Conservation (phyloP, 2,329 filamentous ascomycete species). For the Xylaria sp. region DNA sequence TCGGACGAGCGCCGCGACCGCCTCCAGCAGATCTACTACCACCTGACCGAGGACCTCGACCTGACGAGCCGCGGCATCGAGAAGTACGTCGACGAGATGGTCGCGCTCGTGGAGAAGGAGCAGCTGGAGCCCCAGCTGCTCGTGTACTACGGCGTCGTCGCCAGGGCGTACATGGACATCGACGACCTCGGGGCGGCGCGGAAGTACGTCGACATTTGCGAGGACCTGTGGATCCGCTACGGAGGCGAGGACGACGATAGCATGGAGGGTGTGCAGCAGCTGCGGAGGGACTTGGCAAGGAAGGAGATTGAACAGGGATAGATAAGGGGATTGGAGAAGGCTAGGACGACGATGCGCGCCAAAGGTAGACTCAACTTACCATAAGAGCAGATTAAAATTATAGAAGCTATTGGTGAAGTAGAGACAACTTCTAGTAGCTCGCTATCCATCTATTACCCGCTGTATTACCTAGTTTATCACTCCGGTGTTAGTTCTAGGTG, state of each 20-base stretch:
- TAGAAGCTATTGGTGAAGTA: too few species aligned
- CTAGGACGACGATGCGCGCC: not conserved
- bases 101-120: constrained; percentile 16
- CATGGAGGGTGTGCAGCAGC: constrained; percentile 16
- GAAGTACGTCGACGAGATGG: constrained; percentile 8
- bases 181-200: constrained; percentile 9
- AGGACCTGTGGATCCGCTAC: constrained; percentile 18
- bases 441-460: too few species aligned
- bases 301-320: constrained; percentile 2
- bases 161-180: constrained; percentile 19
- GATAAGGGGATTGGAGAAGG: not conserved
- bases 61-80: constrained; percentile 3
- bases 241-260: constrained; percentile 22
- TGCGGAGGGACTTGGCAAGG: constrained; percentile 15
- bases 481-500: too few species aligned
- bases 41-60: constrained; percentile 15
- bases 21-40: constrained; percentile 18
- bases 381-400: too few species aligned
- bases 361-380: not conserved
- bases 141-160: constrained; percentile 17
- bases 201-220: constrained; percentile 18
- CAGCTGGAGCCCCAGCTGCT: constrained; percentile 16
- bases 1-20: constrained; percentile 13
- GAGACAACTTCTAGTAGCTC: too few species aligned
- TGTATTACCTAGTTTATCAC: too few species aligned